These are phyloP conservation scores for Magnolia changhungtana DNA, from an alignment of 164 flowering plant species.

Conservation along the genomic window DNA sequence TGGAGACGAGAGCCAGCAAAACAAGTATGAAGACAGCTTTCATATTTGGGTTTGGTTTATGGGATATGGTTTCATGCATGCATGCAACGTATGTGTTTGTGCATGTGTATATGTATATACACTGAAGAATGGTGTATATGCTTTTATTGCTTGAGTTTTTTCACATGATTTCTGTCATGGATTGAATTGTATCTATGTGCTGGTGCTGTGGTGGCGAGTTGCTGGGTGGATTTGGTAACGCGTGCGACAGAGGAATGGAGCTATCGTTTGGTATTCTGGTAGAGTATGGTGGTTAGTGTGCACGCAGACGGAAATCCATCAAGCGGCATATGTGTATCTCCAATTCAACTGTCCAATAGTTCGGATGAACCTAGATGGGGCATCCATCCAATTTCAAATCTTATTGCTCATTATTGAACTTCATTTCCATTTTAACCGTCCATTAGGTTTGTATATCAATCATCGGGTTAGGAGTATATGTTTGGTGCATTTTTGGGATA, in stretches of 20 bases:
- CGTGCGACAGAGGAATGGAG: neutral
- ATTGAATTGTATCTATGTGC: neutral
- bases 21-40: neutral
- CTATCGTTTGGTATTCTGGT: neutral
- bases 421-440: too few species aligned
- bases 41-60: neutral
- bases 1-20: neutral
- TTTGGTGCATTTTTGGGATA: neutral
- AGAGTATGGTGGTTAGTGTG: neutral
- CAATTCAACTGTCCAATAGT: too few species aligned
- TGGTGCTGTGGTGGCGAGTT: neutral
- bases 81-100: neutral
- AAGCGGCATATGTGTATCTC: neutral
- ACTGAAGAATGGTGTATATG: neutral
- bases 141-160: neutral
- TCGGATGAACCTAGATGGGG: too few species aligned
- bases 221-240: neutral
- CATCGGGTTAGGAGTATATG: neutral
- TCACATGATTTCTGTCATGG: neutral
- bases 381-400: too few species aligned
- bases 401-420: too few species aligned
- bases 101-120: neutral
- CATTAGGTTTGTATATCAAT: neutral
- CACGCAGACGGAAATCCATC: neutral
- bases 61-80: neutral